phyloP scores from a whole-genome alignment of 495 filamentous ascomycete genomes.

The Penicillium herquei region DNA sequence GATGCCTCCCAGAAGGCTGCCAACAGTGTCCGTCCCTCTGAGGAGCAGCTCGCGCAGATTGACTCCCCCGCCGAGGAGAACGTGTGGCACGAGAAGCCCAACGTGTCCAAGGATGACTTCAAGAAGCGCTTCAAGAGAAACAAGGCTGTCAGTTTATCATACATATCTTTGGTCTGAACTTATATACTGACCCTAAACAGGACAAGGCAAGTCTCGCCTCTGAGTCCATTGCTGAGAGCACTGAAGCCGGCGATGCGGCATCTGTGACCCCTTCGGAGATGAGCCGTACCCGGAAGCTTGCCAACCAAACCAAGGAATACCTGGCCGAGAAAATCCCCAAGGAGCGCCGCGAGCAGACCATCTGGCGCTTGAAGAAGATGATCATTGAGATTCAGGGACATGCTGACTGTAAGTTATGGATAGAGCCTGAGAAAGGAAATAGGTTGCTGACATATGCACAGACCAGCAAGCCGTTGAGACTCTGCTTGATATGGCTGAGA shows the following conservation, averaged over 20 bases:
- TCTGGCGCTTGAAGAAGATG: slow-evolving; percentile 98
- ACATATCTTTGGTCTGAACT: neutral
- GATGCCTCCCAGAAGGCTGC: slow-evolving; percentile 88
- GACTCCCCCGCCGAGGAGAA: slow-evolving; percentile 85
- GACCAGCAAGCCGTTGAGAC: slow-evolving; percentile 86
- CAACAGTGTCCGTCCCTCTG: slow-evolving; percentile 68
- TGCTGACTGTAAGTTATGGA: slow-evolving; percentile 65
- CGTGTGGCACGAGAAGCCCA: slow-evolving; percentile 87
- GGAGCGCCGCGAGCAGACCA: slow-evolving; percentile 89
- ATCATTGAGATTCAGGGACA: slow-evolving; percentile 92
- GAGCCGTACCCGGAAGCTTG: slow-evolving; percentile 26
- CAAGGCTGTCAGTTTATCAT: slow-evolving; percentile 46
- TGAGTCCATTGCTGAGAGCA: slow-evolving; percentile 8
- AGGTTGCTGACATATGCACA: slow-evolving; percentile 23
- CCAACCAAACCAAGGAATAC: slow-evolving; percentile 64
- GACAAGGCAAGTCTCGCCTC: slow-evolving; percentile 16
- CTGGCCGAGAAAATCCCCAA: slow-evolving; percentile 80
- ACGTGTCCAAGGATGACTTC: slow-evolving; percentile 68
- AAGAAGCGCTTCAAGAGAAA: slow-evolving; percentile 67
- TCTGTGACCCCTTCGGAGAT: slow-evolving; percentile 19
- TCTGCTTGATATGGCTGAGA: slow-evolving; percentile 76
- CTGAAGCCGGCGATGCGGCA: slow-evolving; percentile 3
- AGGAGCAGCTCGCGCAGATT: slow-evolving; percentile 74
- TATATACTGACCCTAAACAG: slow-evolving; percentile 16
- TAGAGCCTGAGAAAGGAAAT: neutral